A percentile compares a stretch with the other conserved stretches of the same genome.
Evolutionary conservation across 2,329 filamentous ascomycete genomes (phyloP).

Genomic region (Trichophyton simii): DNA sequence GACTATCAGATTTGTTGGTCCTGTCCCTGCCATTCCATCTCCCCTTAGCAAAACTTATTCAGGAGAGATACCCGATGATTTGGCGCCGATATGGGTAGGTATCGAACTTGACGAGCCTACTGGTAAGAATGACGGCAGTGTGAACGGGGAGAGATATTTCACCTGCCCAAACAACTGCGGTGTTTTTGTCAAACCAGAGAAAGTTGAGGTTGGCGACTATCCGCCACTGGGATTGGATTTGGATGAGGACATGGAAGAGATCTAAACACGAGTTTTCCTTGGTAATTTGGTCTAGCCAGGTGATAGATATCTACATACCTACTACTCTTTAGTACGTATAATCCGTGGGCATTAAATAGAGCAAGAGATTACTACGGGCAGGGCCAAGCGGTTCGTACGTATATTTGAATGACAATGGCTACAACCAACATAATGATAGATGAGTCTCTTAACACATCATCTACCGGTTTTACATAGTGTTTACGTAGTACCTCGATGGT

Average conservation of each 20-base stretch:
- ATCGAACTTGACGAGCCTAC: constrained; percentile 51
- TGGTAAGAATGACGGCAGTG: constrained; percentile 51
- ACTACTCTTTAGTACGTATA: background rate
- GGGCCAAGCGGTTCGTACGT: background rate
- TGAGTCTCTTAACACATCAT: background rate
- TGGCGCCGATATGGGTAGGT: constrained; percentile 42
- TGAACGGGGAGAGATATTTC: constrained; percentile 44
- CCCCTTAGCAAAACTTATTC: constrained; percentile 17
- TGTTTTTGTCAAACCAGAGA: constrained; percentile 50
- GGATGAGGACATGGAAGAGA: constrained; percentile 45
- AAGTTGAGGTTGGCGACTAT: constrained; percentile 50
- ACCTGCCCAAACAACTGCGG: constrained; percentile 41
- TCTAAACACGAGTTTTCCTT: constrained; percentile 22
- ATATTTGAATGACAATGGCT: background rate
- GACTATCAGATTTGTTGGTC: constrained; percentile 31
- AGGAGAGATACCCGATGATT: constrained; percentile 14
- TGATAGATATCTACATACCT: background rate
- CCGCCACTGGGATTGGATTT: constrained; percentile 39
- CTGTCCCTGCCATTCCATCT: constrained; percentile 29
- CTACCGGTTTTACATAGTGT: background rate
- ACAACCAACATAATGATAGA: background rate
- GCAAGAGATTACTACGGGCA: background rate
- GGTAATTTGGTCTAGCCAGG: too few relatives aligned
- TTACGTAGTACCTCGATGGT: background rate
- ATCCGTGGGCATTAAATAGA: background rate